phyloP scores from a whole-genome alignment of 495 filamentous ascomycete genomes.

The Umbilicaria muhlenbergii region DNA sequence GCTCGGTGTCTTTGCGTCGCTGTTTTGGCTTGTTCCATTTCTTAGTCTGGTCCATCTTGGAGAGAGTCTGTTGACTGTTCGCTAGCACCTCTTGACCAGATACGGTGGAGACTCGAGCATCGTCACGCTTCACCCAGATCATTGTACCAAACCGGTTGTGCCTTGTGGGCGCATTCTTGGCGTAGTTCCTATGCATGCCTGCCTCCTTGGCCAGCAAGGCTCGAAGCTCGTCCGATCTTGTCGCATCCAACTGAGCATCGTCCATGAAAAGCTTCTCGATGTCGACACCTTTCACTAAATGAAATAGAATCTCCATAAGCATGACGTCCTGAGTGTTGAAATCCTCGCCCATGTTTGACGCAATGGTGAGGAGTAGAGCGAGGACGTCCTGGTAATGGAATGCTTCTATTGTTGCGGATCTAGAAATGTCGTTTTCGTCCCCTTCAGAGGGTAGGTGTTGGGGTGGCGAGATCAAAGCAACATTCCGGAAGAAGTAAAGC shows the following conservation, averaged over 20 bases:
- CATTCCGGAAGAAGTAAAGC: slow-evolving; percentile 76
- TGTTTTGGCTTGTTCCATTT: slow-evolving; percentile 70
- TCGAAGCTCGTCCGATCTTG: slow-evolving; percentile 57
- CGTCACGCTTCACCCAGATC: slow-evolving; percentile 87
- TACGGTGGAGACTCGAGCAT: slow-evolving; percentile 65
- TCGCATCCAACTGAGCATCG: slow-evolving; percentile 47
- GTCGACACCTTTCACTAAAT: slow-evolving; percentile 81
- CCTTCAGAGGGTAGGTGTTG: slow-evolving; percentile 40
- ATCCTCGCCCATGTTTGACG: slow-evolving; percentile 83
- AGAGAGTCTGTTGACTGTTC: slow-evolving; percentile 52
- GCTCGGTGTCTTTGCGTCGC: slow-evolving; percentile 46
- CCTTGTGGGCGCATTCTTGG: slow-evolving; percentile 65
- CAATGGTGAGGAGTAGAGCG: slow-evolving; percentile 64
- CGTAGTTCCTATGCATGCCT: slow-evolving; percentile 60
- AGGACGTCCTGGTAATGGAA: slow-evolving; percentile 86
- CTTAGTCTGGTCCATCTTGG: slow-evolving; percentile 84
- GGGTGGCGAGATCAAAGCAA: slow-evolving; percentile 67
- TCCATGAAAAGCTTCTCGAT: slow-evolving; percentile 74
- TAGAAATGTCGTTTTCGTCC: slow-evolving; percentile 76
- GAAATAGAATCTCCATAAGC: slow-evolving; percentile 78
- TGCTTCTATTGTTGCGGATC: slow-evolving; percentile 74
- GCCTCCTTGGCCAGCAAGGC: slow-evolving; percentile 64
- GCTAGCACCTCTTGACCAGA: slow-evolving; percentile 74
- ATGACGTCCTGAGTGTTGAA: slow-evolving; percentile 78
- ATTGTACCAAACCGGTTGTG: slow-evolving; percentile 95